These are phyloP conservation scores for Vigna trinervia DNA, from an alignment of 306 rosid species.

Conservation along the genomic window DNA sequence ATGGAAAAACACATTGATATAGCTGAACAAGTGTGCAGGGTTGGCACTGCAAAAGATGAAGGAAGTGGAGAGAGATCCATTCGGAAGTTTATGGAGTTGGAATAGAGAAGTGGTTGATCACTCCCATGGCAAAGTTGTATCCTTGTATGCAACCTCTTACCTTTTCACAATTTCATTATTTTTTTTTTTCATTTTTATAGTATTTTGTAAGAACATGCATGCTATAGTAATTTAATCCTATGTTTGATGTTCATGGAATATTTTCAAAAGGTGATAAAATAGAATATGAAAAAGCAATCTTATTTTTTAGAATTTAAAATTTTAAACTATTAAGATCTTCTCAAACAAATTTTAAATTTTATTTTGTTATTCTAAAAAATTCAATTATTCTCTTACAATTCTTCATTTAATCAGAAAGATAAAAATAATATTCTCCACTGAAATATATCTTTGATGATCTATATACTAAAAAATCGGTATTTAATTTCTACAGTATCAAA, in stretches of 20 bases:
- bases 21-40: conserved; percentile 51
- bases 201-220: neutral
- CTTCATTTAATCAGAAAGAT: too few relatives aligned
- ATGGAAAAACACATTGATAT: neutral
- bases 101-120: conserved; percentile 54
- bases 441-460: too few relatives aligned
- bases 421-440: too few relatives aligned
- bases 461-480: too few relatives aligned
- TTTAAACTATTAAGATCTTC: too few relatives aligned
- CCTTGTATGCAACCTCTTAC: conserved; percentile 63
- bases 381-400: too few relatives aligned
- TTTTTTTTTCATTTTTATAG: neutral
- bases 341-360: too few relatives aligned
- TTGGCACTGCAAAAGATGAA: conserved; percentile 60
- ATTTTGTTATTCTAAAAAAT: too few relatives aligned
- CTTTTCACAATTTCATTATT: too few relatives aligned
- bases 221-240: neutral
- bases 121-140: conserved; percentile 61
- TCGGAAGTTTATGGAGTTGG: conserved; percentile 65
- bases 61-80: conserved; percentile 64
- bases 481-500: too few relatives aligned
- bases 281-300: too few relatives aligned
- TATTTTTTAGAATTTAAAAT: too few relatives aligned
- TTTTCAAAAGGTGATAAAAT: neutral
- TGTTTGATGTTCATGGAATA: neutral